phyloP scores from a whole-genome alignment of 305 asterid species.

The Withania somnifera region DNA sequence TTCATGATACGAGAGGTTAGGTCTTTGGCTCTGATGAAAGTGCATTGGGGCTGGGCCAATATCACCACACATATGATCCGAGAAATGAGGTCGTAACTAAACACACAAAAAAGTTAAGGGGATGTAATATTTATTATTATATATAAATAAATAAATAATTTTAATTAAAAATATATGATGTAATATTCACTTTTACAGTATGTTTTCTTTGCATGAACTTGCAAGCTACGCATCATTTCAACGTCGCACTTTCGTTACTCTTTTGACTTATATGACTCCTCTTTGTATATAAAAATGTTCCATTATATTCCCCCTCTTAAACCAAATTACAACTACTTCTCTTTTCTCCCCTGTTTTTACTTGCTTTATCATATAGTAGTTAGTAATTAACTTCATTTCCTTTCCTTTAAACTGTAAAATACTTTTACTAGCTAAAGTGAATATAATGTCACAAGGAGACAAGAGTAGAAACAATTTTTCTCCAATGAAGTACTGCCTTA shows the following conservation, averaged over 20 bases:
- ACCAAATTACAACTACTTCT: neutral
- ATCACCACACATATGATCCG: no score
- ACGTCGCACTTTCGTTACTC: conserved; percentile 47
- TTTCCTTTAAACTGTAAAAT: neutral
- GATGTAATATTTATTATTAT: no score
- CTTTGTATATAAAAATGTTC: neutral
- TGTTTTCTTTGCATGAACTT: conserved; percentile 25
- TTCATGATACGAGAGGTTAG: no score
- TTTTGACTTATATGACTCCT: conserved; percentile 13
- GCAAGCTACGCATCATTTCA: conserved; percentile 72
- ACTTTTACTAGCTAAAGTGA: neutral
- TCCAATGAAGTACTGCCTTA: neutral
- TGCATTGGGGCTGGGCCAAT: no score
- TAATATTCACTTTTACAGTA: neutral
- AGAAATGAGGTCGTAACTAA: no score
- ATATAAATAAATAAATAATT: no score
- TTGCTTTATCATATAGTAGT: neutral
- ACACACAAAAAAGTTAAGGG: no score
- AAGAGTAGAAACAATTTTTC: neutral
- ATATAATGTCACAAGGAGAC: neutral
- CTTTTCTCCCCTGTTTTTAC: neutral
- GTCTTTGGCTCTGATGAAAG: no score
- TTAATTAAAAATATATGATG: no score
- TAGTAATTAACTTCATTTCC: no score
- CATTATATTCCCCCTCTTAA: neutral